Evolutionary conservation across 805 yeast species (phyloP).

Genomic region (Pichia thaimueangensis): DNA sequence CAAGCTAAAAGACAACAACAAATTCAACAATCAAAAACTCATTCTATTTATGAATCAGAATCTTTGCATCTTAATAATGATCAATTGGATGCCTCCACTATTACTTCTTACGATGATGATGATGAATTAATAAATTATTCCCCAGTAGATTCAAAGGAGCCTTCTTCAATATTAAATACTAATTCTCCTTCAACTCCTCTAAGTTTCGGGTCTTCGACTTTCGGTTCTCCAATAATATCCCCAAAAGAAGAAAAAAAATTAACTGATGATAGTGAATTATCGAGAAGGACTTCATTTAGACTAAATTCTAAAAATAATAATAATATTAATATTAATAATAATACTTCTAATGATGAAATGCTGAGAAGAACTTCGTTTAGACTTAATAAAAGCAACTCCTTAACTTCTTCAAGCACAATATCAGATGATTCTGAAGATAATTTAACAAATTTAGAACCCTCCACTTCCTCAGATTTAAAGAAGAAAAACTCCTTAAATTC

Average conservation of each 20-base stretch:
- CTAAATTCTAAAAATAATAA: background rate
- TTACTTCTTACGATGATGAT: constrained; percentile 7
- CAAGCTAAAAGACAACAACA: constrained; percentile 66
- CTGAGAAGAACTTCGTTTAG: constrained; percentile 18
- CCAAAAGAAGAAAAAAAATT: constrained; percentile 13
- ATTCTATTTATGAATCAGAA: background rate
- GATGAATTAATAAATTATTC: constrained; percentile 5
- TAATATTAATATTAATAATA: background rate
- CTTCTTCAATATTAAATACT: background rate
- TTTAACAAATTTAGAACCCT: background rate
- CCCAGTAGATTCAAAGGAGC: constrained; percentile 1
- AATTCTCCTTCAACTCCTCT: constrained; percentile 20
- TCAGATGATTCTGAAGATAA: constrained; percentile 11
- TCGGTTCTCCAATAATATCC: constrained; percentile 14
- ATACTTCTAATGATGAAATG: constrained; percentile 9
- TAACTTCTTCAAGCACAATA: background rate
- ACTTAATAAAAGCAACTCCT: constrained; percentile 6
- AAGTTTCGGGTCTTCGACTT: constrained; percentile 15
- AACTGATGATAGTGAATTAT: constrained; percentile 7
- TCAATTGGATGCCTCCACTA: constrained; percentile 6
- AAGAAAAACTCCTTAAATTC: background rate
- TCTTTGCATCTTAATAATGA: background rate
- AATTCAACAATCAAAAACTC: constrained; percentile 12
- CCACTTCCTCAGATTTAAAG: background rate
- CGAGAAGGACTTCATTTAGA: constrained; percentile 19